Evolutionary conservation across 2,329 filamentous ascomycete genomes (phyloP).

Genomic region (Fusarium newnesense): DNA sequence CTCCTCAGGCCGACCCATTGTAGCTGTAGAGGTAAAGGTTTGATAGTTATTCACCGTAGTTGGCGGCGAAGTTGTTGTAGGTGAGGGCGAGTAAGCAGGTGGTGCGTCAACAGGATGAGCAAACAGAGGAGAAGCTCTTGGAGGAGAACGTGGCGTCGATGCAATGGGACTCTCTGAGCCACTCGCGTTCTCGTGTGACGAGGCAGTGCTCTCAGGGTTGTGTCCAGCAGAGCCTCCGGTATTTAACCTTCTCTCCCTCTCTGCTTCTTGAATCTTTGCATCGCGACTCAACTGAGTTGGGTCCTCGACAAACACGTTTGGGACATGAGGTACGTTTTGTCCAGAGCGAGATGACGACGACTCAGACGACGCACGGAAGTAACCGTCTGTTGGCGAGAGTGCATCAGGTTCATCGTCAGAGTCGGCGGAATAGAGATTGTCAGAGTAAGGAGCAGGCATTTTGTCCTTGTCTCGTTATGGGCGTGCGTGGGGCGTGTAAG

Average conservation of each 20-base stretch:
- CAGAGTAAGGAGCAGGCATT: slow-evolving; percentile 60
- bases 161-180: background rate
- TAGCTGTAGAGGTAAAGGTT: slow-evolving; percentile 52
- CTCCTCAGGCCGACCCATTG: slow-evolving; percentile 58
- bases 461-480: slow-evolving; percentile 26
- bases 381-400: slow-evolving; percentile 63
- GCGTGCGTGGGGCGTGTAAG: slow-evolving; percentile 15
- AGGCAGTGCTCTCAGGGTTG: background rate
- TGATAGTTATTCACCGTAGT: slow-evolving; percentile 51
- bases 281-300: slow-evolving; percentile 54
- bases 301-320: slow-evolving; percentile 61
- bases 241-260: slow-evolving; percentile 53
- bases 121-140: slow-evolving; percentile 13
- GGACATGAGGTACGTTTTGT: slow-evolving; percentile 55
- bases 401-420: slow-evolving; percentile 50
- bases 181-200: background rate
- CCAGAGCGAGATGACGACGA: slow-evolving; percentile 39
- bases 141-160: slow-evolving; percentile 7
- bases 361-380: slow-evolving; percentile 57
- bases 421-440: slow-evolving; percentile 59
- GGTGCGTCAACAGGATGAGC: slow-evolving; percentile 54
- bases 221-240: slow-evolving; percentile 3
- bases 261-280: slow-evolving; percentile 58
- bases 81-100: slow-evolving; percentile 61
- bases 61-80: slow-evolving; percentile 49